phyloP scores from a whole-genome alignment of 2,329 filamentous ascomycete genomes.

The Ophiostoma tasmaniense region DNA sequence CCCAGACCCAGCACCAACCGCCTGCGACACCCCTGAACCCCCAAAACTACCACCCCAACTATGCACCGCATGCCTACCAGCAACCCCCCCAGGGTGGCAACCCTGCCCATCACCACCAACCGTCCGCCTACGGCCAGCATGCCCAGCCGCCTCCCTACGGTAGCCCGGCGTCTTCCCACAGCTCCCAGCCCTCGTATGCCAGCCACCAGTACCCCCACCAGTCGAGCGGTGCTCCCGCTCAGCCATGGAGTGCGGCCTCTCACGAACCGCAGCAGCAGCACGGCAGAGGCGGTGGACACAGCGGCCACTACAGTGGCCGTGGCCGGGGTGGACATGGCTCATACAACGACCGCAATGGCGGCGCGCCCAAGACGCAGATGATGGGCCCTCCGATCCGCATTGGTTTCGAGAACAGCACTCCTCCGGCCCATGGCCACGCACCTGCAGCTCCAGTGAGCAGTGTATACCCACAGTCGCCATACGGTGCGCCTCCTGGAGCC shows the following conservation, averaged over 20 bases:
- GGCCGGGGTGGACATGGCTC: slow-evolving; percentile 35
- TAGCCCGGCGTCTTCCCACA: slow-evolving; percentile 24
- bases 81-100: slow-evolving; percentile 31
- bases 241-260: slow-evolving; percentile 14
- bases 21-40: slow-evolving; percentile 42
- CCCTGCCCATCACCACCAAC: slow-evolving; percentile 17
- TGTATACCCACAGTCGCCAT: slow-evolving; percentile 31
- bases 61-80: slow-evolving; percentile 46
- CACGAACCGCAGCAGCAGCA: slow-evolving; percentile 31
- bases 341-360: slow-evolving; percentile 31
- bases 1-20: slow-evolving; percentile 24
- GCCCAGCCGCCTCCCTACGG: slow-evolving; percentile 18
- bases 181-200: slow-evolving; percentile 12
- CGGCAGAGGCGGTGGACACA: slow-evolving; percentile 15
- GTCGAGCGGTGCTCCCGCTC: slow-evolving; percentile 27
- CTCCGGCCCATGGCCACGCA: slow-evolving; percentile 29
- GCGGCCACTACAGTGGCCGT: slow-evolving; percentile 32
- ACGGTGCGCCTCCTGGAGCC: slow-evolving; percentile 25
- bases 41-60: slow-evolving; percentile 51
- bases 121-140: slow-evolving; percentile 21
- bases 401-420: slow-evolving; percentile 38
- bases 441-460: slow-evolving; percentile 37
- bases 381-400: slow-evolving; percentile 49
- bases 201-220: slow-evolving; percentile 23
- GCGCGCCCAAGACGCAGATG: slow-evolving; percentile 28